Percentiles rank a stretch among this genome's conserved stretches.
Evolutionary conservation across 2,329 filamentous ascomycete genomes (phyloP).

Genomic region (Xylogone sp.): DNA sequence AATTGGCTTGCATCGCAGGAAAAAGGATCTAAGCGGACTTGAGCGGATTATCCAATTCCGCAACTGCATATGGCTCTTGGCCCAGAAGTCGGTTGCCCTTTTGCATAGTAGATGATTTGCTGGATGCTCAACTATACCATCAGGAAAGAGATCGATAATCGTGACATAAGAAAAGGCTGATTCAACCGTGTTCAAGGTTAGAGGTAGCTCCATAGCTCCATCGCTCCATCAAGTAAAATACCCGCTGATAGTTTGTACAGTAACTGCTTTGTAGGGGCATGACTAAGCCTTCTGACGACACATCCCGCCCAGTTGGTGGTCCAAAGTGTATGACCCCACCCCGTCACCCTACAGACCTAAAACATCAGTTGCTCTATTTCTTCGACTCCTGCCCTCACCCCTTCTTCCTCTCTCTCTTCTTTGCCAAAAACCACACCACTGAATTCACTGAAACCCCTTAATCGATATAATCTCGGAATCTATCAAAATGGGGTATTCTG

Average conservation of each 20-base stretch:
- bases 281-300: neutral
- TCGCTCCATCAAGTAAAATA: neutral
- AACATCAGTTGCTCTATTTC: neutral
- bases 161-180: neutral
- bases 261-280: neutral
- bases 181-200: neutral
- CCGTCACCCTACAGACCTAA: neutral
- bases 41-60: no score
- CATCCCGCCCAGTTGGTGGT: no score
- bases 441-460: neutral
- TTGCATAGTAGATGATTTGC: no score
- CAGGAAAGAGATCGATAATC: no score
- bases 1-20: no score
- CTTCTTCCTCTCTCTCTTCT: neutral
- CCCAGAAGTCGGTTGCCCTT: no score
- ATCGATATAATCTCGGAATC: constrained; percentile 22
- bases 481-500: constrained; percentile 74
- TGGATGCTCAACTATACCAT: no score
- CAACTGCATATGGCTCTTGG: no score
- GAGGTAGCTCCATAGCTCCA: neutral
- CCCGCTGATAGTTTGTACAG: no score
- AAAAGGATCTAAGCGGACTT: no score
- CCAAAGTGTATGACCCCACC: neutral
- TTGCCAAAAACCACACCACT: neutral
- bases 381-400: no score